A percentile compares a stretch with the other conserved stretches of the same genome.
phyloP scores from a whole-genome alignment of 2,329 filamentous ascomycete genomes.

The Botrytis byssoidea region DNA sequence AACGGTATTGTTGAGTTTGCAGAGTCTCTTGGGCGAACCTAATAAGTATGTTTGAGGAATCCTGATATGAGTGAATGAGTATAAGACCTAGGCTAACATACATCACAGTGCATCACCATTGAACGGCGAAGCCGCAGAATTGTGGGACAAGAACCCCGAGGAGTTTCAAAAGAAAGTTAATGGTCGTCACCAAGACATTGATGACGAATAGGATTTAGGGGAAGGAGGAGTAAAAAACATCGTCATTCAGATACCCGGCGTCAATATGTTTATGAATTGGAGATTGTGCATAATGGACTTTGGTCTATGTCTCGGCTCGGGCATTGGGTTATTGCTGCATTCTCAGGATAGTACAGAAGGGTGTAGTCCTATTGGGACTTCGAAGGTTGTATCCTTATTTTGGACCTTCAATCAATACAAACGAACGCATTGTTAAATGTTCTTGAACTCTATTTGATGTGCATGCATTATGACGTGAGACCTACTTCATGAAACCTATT shows the following conservation, averaged over 20 bases:
- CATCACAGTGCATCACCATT: slow-evolving; percentile 78
- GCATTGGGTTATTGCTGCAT: slow-evolving; percentile 1
- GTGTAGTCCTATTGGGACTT: background rate
- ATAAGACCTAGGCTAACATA: slow-evolving; percentile 25
- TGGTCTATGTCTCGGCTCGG: background rate
- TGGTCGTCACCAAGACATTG: slow-evolving; percentile 61
- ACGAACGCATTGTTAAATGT: background rate
- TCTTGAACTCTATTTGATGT: background rate
- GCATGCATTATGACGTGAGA: background rate
- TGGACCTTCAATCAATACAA: background rate
- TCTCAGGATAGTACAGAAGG: slow-evolving; percentile 15
- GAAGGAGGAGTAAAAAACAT: slow-evolving; percentile 2
- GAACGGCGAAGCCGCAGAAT: slow-evolving; percentile 91
- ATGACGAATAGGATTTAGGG: slow-evolving; percentile 51
- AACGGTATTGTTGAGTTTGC: slow-evolving; percentile 86
- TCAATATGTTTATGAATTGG: slow-evolving; percentile 20
- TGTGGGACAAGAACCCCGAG: slow-evolving; percentile 86
- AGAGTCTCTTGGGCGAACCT: slow-evolving; percentile 92
- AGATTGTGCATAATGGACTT: slow-evolving; percentile 10
- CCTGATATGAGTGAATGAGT: background rate
- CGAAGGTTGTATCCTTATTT: slow-evolving; percentile 9
- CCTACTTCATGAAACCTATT: background rate
- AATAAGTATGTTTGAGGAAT: slow-evolving; percentile 75
- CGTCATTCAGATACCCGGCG: slow-evolving; percentile 19
- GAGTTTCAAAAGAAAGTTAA: slow-evolving; percentile 81